phyloP scores from a whole-genome alignment of 192 early-diverging fungal genomes.

The Coemansia sp. region DNA sequence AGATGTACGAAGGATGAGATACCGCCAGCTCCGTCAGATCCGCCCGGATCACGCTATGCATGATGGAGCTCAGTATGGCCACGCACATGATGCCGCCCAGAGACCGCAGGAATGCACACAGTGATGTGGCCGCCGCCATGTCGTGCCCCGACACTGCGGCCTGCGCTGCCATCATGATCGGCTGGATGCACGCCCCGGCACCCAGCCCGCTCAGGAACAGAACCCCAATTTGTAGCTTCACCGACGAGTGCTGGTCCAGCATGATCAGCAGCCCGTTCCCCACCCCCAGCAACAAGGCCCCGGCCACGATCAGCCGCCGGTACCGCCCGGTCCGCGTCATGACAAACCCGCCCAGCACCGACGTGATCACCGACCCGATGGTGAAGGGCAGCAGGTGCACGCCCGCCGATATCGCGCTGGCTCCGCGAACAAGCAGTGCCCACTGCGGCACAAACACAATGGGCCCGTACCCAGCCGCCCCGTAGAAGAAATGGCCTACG shows the following conservation, averaged over 20 bases:
- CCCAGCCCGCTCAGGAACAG: slow-evolving; percentile 70
- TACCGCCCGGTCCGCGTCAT: slow-evolving; percentile 56
- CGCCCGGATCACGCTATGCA: slow-evolving; percentile 27
- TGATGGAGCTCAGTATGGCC: slow-evolving; percentile 40
- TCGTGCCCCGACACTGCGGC: slow-evolving; percentile 56
- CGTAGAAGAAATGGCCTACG: slow-evolving; percentile 56
- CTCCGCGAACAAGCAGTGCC: slow-evolving; percentile 75
- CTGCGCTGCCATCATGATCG: slow-evolving; percentile 67
- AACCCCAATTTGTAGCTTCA: slow-evolving; percentile 53
- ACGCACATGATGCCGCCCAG: slow-evolving; percentile 42
- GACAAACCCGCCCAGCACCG: slow-evolving; percentile 58
- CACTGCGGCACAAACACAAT: slow-evolving; percentile 77
- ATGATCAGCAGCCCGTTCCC: slow-evolving; percentile 62
- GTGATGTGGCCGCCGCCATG: slow-evolving; percentile 68
- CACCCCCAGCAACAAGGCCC: slow-evolving; percentile 55
- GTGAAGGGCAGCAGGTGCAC: slow-evolving; percentile 69
- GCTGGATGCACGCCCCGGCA: slow-evolving; percentile 69
- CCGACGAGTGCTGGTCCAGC: slow-evolving; percentile 49
- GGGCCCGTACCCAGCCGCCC: slow-evolving; percentile 55
- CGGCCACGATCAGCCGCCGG: slow-evolving; percentile 57
- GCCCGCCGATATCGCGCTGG: slow-evolving; percentile 68
- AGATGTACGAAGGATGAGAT: slow-evolving; percentile 18
- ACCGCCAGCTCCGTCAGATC: slow-evolving; percentile 45
- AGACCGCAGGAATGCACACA: slow-evolving; percentile 57
- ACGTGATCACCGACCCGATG: slow-evolving; percentile 62